Conservation (phyloP, 345 rosid genomes). For the Noccaea bulbosa region DNA sequence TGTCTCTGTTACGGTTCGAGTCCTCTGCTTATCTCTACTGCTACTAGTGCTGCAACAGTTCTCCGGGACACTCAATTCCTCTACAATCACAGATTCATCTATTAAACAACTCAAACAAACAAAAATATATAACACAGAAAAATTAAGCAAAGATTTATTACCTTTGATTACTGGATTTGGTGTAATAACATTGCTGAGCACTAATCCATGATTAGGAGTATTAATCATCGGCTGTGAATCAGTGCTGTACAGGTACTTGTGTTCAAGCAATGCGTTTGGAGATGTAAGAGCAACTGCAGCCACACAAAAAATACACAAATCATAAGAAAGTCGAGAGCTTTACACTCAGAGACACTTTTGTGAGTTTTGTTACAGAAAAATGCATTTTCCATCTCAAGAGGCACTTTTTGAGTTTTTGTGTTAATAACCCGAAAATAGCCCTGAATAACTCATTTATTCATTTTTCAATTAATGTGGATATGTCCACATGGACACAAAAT, state of each 20-base stretch:
- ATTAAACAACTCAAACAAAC: slow-evolving; percentile 24
- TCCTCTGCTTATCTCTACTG: slow-evolving; percentile 49
- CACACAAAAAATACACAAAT: neutral
- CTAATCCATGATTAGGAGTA: slow-evolving; percentile 4
- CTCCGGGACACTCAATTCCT: slow-evolving; percentile 29
- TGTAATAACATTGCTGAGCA: neutral
- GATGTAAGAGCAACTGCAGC: slow-evolving; percentile 53
- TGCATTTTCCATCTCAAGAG: too few species aligned
- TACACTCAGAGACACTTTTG: too few species aligned
- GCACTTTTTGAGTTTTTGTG: too few species aligned
- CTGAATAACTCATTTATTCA: too few species aligned
- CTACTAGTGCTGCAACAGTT: slow-evolving; percentile 49
- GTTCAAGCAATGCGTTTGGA: slow-evolving; percentile 53
- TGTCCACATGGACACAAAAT: too few species aligned
- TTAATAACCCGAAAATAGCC: too few species aligned
- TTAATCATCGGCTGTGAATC: slow-evolving; percentile 48
- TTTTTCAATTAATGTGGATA: too few species aligned
- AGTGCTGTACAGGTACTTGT: slow-evolving; percentile 47
- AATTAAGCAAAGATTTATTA: slow-evolving; percentile 20
- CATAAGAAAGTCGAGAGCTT: too few species aligned
- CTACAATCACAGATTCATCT: slow-evolving; percentile 23
- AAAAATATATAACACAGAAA: slow-evolving; percentile 3
- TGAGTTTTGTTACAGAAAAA: too few species aligned
- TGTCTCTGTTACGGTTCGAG: slow-evolving; percentile 41
- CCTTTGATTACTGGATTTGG: slow-evolving; percentile 50